A percentile compares a stretch with the other conserved stretches of the same genome.
phyloP scores from a whole-genome alignment of 192 early-diverging fungal genomes.

The Spizellomyces sp. region DNA sequence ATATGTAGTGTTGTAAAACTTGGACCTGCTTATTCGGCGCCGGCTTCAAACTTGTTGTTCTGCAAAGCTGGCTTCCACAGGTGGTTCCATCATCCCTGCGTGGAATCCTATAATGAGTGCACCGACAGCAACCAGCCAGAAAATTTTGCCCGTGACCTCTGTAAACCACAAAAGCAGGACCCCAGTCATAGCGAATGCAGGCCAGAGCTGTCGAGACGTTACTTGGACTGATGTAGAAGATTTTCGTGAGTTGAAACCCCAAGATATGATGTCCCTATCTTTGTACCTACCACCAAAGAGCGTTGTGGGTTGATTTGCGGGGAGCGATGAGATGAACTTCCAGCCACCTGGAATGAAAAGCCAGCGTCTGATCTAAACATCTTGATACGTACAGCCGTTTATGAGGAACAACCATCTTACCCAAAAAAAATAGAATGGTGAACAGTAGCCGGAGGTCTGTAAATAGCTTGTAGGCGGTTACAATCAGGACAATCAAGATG shows the following conservation, averaged over 20 bases:
- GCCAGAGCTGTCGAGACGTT: conserved; percentile 47
- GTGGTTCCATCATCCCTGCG: conserved; percentile 51
- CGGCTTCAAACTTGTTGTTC: conserved; percentile 17
- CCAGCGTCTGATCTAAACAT: not conserved
- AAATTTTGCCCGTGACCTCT: conserved; percentile 37
- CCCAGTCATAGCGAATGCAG: conserved; percentile 27
- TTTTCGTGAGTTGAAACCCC: not conserved
- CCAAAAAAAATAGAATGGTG: conserved; percentile 43
- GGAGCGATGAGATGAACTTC: conserved; percentile 36
- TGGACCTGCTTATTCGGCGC: not conserved
- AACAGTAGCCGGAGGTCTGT: conserved; percentile 48
- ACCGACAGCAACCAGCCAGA: conserved; percentile 40
- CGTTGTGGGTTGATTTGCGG: conserved; percentile 37
- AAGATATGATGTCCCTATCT: not conserved
- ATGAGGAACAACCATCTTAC: conserved; percentile 11
- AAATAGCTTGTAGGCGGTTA: conserved; percentile 44
- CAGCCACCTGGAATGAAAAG: conserved; percentile 27
- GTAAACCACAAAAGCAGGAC: conserved; percentile 42
- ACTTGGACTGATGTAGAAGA: conserved; percentile 21
- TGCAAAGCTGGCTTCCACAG: conserved; percentile 44
- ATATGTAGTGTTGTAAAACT: not conserved
- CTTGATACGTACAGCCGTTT: not conserved
- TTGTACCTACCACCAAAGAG: conserved; percentile 30
- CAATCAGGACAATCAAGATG: conserved; percentile 42
- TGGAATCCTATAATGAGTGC: conserved; percentile 38